Conservation (phyloP, 805 yeast genomes). For the Lachancea nothofagi region DNA sequence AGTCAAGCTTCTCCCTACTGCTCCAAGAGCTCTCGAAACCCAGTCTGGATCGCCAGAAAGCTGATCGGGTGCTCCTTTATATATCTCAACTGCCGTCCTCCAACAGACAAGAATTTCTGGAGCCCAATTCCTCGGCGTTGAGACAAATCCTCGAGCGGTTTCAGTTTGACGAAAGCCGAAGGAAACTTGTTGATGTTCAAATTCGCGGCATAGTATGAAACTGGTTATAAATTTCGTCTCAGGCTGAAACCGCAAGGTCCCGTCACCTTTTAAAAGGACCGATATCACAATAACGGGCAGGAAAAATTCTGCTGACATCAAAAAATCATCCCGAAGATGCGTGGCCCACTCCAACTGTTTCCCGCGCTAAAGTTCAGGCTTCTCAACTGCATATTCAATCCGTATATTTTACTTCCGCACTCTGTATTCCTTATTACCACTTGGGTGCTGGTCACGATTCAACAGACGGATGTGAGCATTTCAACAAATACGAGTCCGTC, state of each 20-base stretch:
- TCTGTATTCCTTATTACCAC: slow-evolving; percentile 10
- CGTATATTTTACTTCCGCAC: slow-evolving; percentile 12
- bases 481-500: neutral
- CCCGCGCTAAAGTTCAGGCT: slow-evolving; percentile 15
- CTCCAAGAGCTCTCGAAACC: slow-evolving; percentile 9
- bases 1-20: slow-evolving; percentile 2
- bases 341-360: slow-evolving; percentile 3
- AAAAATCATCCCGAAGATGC: slow-evolving; percentile 11
- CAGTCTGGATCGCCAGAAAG: slow-evolving; percentile 16
- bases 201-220: neutral
- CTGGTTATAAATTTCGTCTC: neutral
- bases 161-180: slow-evolving; percentile 4
- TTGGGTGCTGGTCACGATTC: slow-evolving; percentile 10
- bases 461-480: neutral
- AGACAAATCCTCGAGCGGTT: slow-evolving; percentile 1
- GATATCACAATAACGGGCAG: no score
- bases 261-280: no score
- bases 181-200: neutral
- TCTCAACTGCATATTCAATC: slow-evolving; percentile 13
- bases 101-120: neutral
- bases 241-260: slow-evolving; percentile 2
- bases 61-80: slow-evolving; percentile 12
- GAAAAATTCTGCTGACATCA: neutral
- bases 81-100: neutral
- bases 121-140: slow-evolving; percentile 1